These are phyloP conservation scores for Hericium coralloides DNA, from an alignment of 768 basidiomycete species.

Conservation along the genomic window DNA sequence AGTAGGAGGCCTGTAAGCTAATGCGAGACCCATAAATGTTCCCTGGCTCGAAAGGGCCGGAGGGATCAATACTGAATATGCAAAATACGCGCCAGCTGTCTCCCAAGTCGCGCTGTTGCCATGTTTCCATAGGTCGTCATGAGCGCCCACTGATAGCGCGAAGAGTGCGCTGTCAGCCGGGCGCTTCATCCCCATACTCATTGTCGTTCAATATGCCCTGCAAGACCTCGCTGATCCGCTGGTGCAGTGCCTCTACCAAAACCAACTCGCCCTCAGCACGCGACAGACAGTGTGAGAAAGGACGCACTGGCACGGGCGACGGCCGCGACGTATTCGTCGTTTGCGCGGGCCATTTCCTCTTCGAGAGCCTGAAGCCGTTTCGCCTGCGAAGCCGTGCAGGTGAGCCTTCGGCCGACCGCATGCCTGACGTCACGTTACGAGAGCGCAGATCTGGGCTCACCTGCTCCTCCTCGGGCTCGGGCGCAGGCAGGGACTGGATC, in stretches of 20 bases:
- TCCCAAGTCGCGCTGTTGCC: too few relatives aligned
- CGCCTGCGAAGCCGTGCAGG: conserved; percentile 35
- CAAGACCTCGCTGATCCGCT: conserved; percentile 51
- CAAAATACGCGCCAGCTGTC: too few relatives aligned
- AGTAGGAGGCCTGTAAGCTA: too few relatives aligned
- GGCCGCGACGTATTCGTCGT: conserved; percentile 66
- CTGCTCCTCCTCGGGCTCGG: conserved; percentile 73
- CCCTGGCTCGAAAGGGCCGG: too few relatives aligned
- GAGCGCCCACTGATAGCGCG: too few relatives aligned
- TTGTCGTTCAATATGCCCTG: conserved; percentile 48
- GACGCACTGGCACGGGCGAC: conserved; percentile 70
- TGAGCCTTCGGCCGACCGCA: not conserved
- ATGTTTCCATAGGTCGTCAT: too few relatives aligned
- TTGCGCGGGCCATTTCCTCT: conserved; percentile 60
- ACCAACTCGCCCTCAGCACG: not conserved
- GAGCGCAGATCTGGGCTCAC: conserved; percentile 25
- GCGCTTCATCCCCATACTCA: conserved; percentile 26
- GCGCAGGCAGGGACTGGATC: conserved; percentile 69
- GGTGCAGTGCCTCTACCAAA: conserved; percentile 45
- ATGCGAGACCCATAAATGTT: too few relatives aligned
- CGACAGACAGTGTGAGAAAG: not conserved
- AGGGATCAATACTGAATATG: too few relatives aligned
- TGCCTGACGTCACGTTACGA: too few relatives aligned
- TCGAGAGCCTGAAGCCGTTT: conserved; percentile 59
- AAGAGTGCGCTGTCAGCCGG: conserved; percentile 2